Conservation (phyloP, 2,329 filamentous ascomycete genomes). For the Colletotrichum tamarilloi region DNA sequence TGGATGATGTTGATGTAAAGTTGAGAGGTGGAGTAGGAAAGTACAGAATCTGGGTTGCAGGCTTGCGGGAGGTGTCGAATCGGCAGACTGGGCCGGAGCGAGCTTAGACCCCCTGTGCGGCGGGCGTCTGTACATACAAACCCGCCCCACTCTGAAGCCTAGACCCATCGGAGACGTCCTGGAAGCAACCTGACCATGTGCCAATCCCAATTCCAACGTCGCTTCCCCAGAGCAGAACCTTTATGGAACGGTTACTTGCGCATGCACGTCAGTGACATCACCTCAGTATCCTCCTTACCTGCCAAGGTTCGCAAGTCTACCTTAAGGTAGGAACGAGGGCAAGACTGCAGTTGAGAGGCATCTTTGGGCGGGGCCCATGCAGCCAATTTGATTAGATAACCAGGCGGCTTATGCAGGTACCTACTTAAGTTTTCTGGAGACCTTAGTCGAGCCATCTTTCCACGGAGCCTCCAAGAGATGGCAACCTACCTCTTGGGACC, state of each 20-base stretch:
- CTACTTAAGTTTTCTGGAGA: not conserved
- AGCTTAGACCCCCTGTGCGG: not conserved
- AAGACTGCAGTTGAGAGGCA: not conserved
- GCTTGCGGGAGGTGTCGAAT: not conserved
- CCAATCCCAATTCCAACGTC: constrained; percentile 3
- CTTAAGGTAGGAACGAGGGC: not conserved
- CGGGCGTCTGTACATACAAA: not conserved
- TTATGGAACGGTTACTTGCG: not conserved
- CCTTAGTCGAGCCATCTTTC: too few species aligned
- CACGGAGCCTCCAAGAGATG: too few species aligned
- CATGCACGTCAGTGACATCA: not conserved
- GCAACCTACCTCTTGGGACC: too few species aligned
- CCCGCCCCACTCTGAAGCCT: constrained; percentile 7
- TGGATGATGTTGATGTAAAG: constrained; percentile 12
- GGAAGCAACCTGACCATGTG: constrained; percentile 1
- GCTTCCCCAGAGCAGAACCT: not conserved
- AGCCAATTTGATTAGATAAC: not conserved
- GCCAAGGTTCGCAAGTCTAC: not conserved
- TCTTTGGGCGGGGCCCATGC: not conserved
- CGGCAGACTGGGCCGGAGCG: not conserved
- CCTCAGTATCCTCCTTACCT: not conserved
- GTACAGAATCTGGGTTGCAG: constrained; percentile 3
- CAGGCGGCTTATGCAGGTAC: not conserved
- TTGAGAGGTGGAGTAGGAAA: constrained; percentile 13
- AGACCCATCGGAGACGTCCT: not conserved